Evolutionary conservation across 169 alveolate species (phyloP), one percentile per base, ranked within the genome.

Genomic region (Neospora caninum): DNA sequence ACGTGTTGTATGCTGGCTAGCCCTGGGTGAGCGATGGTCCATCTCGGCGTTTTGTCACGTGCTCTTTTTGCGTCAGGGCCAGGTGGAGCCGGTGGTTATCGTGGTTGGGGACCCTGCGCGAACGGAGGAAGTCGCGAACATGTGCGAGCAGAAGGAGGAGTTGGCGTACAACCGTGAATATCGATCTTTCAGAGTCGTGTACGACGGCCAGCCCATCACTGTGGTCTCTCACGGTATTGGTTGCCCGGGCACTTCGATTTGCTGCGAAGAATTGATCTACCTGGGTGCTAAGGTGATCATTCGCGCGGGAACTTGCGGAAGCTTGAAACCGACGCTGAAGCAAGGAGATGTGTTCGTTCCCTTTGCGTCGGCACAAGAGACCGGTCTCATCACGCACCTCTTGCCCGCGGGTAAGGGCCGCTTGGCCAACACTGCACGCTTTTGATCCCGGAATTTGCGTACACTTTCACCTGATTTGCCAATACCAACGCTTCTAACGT

Each of bases 151-250:
- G 43, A 20, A n/a, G 29, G 80, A 91, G 70, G 83, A 91, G 86
- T 53, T 94, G 69, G 83, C 88, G 43, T 92, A 34, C 89, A 91
- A 91, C 87, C 78, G 96, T 0, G 96, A 94, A 82, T 94, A 80
- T 43, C 67, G 92, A 20, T 91, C 96, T 31, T 92, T 64, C 13
- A 80, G 41, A 29, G 93, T 58, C 39, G 70, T 34, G 29, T 53
- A 39, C 70, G 73, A 87, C 36, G 94, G 94, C 13, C 83, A 80
- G 39, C 82, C n/a, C 88, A 58, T 94, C 34, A 69, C 94, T 9
- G 91, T 92, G 29, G 73, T 91, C 42, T 83, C 94, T 42, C 96
- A 94, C 84, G 96, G 96, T 7, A 45, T 94, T n/a, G 96, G 96
- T 7, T 54, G 80, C 38, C 49, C 95, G 10, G 92, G 96, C 20